Conservation (phyloP, 305 asterid genomes). For the Solanum hybrid region DNA sequence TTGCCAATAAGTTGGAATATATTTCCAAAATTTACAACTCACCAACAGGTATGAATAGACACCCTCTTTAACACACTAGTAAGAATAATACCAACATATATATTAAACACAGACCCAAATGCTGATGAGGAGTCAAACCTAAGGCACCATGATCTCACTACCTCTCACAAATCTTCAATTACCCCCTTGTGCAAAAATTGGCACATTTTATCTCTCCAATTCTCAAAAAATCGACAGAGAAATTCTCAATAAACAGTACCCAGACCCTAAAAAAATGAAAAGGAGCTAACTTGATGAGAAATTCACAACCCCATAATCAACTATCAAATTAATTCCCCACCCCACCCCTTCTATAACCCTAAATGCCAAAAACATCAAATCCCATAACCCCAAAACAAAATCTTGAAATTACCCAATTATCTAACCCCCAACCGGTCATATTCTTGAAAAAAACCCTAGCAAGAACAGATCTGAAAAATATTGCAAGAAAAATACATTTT, state of each 20-base stretch:
- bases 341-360: not conserved
- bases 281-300: not conserved
- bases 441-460: slow-evolving; percentile 7
- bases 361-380: not conserved
- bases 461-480: slow-evolving; percentile 8
- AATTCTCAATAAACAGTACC: not conserved
- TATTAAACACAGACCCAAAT: not conserved
- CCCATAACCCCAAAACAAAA: not conserved
- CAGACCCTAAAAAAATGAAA: not conserved
- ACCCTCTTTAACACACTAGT: not conserved
- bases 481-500: not conserved
- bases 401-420: not conserved
- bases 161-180: not conserved
- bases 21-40: not conserved
- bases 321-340: not conserved
- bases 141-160: not conserved
- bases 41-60: not conserved
- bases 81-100: not conserved
- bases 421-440: not conserved
- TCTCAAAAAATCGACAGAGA: not conserved
- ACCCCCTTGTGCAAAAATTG: not conserved
- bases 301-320: not conserved
- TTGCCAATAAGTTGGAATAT: not conserved
- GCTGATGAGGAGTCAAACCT: not conserved
- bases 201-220: not conserved